Base-by-base conservation (phyloP, 129 eudicot species). In the Artemisia annua region DNA sequence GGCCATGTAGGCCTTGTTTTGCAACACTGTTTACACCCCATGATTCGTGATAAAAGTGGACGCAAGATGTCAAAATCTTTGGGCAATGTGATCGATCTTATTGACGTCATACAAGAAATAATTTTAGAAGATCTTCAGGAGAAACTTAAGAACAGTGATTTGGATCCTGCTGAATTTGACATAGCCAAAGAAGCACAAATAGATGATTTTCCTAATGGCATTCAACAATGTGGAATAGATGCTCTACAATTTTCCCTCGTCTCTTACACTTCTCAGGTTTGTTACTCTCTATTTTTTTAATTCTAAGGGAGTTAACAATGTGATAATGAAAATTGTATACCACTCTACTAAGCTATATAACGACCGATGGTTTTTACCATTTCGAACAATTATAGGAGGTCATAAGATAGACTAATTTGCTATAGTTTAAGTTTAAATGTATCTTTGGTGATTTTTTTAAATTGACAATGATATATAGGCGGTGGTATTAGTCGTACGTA, bases 11-110 rank as follows among this genome's bases (percentile, higher is more conserved):
- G n/a, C n/a, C n/a, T n/a, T n/a, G n/a, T n/a, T n/a, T n/a, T n/a
- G n/a, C n/a, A n/a, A n/a, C n/a, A n/a, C n/a, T n/a, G n/a, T n/a
- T n/a, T n/a, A n/a, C n/a, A 92, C 63, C 98, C 97, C 53, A 89
- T 93, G 98, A 87, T 93, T 62, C 96, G 97, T 66, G 98, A 93
- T 86, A 96, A 96, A 46, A 95, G 87, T 79, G 98, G 98, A 4
- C 92, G 98, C 17, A 93, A 93, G 78, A 93, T 93, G 97, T 93
- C 98, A 16, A 90, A 93, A 79, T 93, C 98, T 22, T 83, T 93
- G 71, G 98, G 98, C 59, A 93, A 93, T 77, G 98, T 93, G 67
- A 74, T 93, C 55, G 97, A 93, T 82, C 97, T 97, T n/a, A 88
- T 86, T 24, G 97, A 93, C 76, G 98, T 93, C 19, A 93, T 90